These are phyloP conservation scores for Rauvolfia tetraphylla DNA, from an alignment of 257 asterid genomes.

Conservation along the genomic window DNA sequence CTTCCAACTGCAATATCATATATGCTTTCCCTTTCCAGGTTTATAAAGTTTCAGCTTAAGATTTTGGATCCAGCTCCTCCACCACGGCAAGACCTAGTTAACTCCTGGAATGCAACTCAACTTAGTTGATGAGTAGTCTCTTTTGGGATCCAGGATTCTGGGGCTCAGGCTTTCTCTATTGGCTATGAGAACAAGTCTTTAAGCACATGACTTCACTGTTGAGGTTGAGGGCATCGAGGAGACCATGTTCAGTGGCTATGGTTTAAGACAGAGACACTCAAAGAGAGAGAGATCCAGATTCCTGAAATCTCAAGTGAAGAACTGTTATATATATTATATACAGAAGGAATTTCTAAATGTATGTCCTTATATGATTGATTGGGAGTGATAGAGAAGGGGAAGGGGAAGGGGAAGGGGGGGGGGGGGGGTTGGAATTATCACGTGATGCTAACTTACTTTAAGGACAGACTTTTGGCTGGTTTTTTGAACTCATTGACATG, in stretches of 20 bases:
- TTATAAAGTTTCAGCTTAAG: neutral
- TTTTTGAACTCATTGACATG: neutral
- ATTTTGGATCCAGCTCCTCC: neutral
- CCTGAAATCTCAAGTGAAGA: neutral
- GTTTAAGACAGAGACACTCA: neutral
- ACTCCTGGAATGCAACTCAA: too few species aligned
- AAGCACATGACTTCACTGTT: too few species aligned
- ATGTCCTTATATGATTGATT: neutral
- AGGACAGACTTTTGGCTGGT: neutral
- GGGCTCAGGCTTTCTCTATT: too few species aligned
- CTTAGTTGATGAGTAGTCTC: too few species aligned
- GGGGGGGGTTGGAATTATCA: neutral
- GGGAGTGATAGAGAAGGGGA: neutral
- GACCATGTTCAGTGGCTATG: conserved; percentile 1
- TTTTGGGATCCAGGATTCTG: too few species aligned
- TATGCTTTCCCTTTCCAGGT: too few species aligned
- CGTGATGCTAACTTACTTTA: conserved; percentile 7
- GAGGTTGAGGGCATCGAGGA: neutral
- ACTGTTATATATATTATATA: too few species aligned
- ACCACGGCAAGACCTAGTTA: neutral
- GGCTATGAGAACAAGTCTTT: too few species aligned
- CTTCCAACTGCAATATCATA: neutral
- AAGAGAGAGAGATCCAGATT: neutral
- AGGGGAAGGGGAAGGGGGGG: too few species aligned
- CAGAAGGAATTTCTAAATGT: neutral